Conservation (phyloP, 352 stramenopile species). For the Globisporangium camurandrum region DNA sequence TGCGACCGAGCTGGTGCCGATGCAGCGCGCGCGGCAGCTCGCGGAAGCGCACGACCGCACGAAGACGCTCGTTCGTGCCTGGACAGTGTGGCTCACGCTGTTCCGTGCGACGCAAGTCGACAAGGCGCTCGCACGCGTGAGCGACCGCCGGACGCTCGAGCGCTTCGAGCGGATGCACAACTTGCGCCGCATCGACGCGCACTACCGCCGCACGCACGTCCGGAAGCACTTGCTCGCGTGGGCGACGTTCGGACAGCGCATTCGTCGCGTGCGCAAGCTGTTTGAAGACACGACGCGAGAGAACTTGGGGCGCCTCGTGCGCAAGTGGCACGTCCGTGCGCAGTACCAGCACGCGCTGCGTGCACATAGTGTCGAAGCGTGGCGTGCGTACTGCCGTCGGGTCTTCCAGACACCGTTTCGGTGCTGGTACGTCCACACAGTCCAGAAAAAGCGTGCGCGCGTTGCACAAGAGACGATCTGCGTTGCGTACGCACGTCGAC, state of each 20-base stretch:
- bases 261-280: constrained; percentile 46
- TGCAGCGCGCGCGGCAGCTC: constrained; percentile 27
- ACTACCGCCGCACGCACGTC: constrained; percentile 39
- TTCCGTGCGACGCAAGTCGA: constrained; percentile 57
- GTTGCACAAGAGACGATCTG: constrained; percentile 56
- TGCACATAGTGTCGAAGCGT: constrained; percentile 42
- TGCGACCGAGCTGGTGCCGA: constrained; percentile 29
- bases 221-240: constrained; percentile 55
- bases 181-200: constrained; percentile 57
- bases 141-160: constrained; percentile 47
- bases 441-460: constrained; percentile 25
- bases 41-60: constrained; percentile 29
- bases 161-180: constrained; percentile 67
- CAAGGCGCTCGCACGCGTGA: constrained; percentile 35
- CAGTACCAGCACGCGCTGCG: constrained; percentile 51
- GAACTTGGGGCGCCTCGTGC: constrained; percentile 28
- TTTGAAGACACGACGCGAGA: constrained; percentile 56
- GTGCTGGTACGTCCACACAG: constrained; percentile 51
- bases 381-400: constrained; percentile 47
- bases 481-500: constrained; percentile 52
- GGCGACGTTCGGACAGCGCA: constrained; percentile 33
- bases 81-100: constrained; percentile 29
- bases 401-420: constrained; percentile 72
- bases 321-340: constrained; percentile 41
- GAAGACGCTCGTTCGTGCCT: constrained; percentile 22